A percentile compares a stretch with the other conserved stretches of the same genome.
phyloP scores from a whole-genome alignment of 2,329 filamentous ascomycete species.

The Penicillium sp. region DNA sequence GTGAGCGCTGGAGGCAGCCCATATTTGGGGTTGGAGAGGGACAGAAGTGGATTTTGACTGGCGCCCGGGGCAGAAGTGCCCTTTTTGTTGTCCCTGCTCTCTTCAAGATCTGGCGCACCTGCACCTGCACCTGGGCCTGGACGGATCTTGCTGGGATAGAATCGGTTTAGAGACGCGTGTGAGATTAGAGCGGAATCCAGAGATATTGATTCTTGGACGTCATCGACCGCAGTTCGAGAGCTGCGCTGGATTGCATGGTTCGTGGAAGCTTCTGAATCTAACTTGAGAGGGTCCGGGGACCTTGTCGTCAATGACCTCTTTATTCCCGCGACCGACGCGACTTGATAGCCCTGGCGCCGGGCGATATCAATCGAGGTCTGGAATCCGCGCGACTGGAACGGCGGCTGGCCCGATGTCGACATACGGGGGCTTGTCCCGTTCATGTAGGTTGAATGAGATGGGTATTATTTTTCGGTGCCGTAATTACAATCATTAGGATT shows the following conservation, averaged over 20 bases:
- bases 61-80: conserved; percentile 55
- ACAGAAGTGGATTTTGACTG: conserved; percentile 53
- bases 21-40: conserved; percentile 65
- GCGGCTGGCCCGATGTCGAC: conserved; percentile 28
- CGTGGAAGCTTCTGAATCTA: not conserved
- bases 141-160: conserved; percentile 47
- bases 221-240: conserved; percentile 8
- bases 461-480: not conserved
- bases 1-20: conserved; percentile 62
- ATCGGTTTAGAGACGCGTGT: conserved; percentile 27
- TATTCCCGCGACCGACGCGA: conserved; percentile 49
- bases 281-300: conserved; percentile 3
- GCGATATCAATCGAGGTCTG: conserved; percentile 50
- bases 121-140: conserved; percentile 28
- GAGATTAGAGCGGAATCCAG: conserved; percentile 34
- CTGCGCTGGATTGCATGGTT: conserved; percentile 12
- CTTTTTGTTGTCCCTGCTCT: conserved; percentile 19
- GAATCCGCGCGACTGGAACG: conserved; percentile 55
- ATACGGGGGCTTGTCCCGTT: conserved; percentile 23
- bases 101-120: conserved; percentile 17
- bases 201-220: conserved; percentile 19
- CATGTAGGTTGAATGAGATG: not conserved
- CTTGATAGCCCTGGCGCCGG: conserved; percentile 44
- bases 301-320: conserved; percentile 46
- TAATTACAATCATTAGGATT: not conserved